Conservation (phyloP, 1,139 yeast genomes). For the Yamadazyma sp. region DNA sequence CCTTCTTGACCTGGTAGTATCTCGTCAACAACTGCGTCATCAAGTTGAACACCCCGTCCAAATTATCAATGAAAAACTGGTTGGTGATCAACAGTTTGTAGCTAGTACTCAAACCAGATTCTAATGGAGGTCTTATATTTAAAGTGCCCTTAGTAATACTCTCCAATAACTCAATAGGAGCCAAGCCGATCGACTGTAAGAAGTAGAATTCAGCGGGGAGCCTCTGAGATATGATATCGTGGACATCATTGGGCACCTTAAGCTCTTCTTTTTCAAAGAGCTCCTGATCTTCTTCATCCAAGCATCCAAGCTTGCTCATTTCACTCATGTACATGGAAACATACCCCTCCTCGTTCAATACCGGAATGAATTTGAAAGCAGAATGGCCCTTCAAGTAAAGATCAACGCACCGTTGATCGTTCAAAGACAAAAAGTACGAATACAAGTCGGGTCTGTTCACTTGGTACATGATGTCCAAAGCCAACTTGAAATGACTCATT, state of each 20-base stretch:
- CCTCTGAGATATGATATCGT: slow-evolving; percentile 80
- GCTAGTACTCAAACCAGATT: slow-evolving; percentile 57
- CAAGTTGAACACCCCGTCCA: slow-evolving; percentile 64
- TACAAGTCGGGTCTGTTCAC: slow-evolving; percentile 30
- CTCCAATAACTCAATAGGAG: slow-evolving; percentile 65
- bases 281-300: slow-evolving; percentile 7
- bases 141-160: slow-evolving; percentile 66
- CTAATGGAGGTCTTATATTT: slow-evolving; percentile 69
- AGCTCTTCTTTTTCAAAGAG: slow-evolving; percentile 7
- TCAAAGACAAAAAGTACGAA: slow-evolving; percentile 37
- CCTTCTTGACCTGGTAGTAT: slow-evolving; percentile 78
- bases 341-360: slow-evolving; percentile 65
- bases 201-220: slow-evolving; percentile 85
- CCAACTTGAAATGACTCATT: slow-evolving; percentile 43
- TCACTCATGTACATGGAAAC: slow-evolving; percentile 56
- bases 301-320: slow-evolving; percentile 36
- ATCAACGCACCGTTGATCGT: slow-evolving; percentile 39
- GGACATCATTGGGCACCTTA: slow-evolving; percentile 73
- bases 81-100: slow-evolving; percentile 57
- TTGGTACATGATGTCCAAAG: slow-evolving; percentile 44
- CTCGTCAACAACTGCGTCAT: slow-evolving; percentile 76
- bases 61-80: slow-evolving; percentile 44
- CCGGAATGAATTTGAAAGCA: slow-evolving; percentile 57
- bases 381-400: slow-evolving; percentile 41
- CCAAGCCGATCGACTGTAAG: slow-evolving; percentile 76